Conservation (phyloP, 352 stramenopile genomes). For the Thalassiosira exigua region DNA sequence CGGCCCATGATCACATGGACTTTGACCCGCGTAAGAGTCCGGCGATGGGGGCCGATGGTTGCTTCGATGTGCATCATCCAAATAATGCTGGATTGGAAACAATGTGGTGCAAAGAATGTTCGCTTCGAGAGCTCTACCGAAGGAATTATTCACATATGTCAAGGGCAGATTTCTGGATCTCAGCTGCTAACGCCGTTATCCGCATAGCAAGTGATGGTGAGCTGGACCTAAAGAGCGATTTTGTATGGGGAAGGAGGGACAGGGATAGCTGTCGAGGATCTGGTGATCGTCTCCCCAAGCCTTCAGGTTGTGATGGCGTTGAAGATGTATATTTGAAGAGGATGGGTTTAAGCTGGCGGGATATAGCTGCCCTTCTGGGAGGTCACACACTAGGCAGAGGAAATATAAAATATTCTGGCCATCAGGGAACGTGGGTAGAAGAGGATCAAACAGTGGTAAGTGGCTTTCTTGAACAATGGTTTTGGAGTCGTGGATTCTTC, state of each 20-base stretch:
- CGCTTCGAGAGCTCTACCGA: constrained; percentile 41
- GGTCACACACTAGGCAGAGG: constrained; percentile 55
- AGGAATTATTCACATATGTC: constrained; percentile 49
- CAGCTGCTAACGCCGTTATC: constrained; percentile 48
- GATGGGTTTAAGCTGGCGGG: constrained; percentile 57
- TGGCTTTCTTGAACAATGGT: neutral
- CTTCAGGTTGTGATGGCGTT: constrained; percentile 34
- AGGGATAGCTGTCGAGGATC: constrained; percentile 22
- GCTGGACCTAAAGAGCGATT: constrained; percentile 46
- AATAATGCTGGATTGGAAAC: constrained; percentile 41
- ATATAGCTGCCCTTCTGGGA: constrained; percentile 61
- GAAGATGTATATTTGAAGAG: constrained; percentile 56
- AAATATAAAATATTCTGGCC: constrained; percentile 5
- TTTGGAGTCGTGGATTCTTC: neutral
- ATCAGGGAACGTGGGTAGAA: constrained; percentile 19
- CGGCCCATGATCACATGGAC: constrained; percentile 47
- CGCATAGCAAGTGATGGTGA: constrained; percentile 32
- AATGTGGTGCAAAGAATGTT: constrained; percentile 42
- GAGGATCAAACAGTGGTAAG: neutral
- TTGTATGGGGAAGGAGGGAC: constrained; percentile 51
- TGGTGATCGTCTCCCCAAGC: constrained; percentile 28
- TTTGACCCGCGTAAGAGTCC: constrained; percentile 3
- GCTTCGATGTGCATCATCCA: constrained; percentile 29
- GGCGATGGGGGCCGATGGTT: constrained; percentile 43
- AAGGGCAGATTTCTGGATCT: constrained; percentile 54